These are phyloP conservation scores for Hypoxylon rubiginosum DNA, from an alignment of 2,329 filamentous ascomycete genomes.

Conservation along the genomic window DNA sequence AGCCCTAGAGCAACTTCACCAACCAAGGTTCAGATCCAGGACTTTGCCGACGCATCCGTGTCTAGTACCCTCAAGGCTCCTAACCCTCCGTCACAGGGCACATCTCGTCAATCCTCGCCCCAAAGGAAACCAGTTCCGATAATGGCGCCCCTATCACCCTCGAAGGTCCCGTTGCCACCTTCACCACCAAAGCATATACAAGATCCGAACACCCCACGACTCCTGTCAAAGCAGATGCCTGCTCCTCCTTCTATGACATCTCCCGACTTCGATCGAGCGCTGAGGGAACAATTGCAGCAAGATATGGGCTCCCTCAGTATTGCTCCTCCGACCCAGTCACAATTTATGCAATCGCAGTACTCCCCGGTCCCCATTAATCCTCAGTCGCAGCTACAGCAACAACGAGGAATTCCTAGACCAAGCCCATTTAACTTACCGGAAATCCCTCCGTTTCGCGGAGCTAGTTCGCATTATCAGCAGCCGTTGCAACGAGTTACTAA, in stretches of 20 bases:
- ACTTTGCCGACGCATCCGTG: constrained; percentile 59
- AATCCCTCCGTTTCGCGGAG: constrained; percentile 68
- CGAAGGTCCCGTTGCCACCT: constrained; percentile 71
- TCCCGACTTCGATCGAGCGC: constrained; percentile 70
- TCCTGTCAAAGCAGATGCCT: constrained; percentile 61
- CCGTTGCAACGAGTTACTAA: constrained; percentile 43
- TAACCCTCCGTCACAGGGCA: constrained; percentile 59
- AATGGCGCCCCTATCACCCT: constrained; percentile 62
- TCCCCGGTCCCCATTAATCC: constrained; percentile 48
- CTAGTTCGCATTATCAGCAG: constrained; percentile 48
- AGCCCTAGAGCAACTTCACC: constrained; percentile 65
- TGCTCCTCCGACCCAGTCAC: constrained; percentile 49
- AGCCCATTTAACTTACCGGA: constrained; percentile 63
- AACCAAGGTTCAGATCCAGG: constrained; percentile 62
- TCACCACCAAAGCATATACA: constrained; percentile 66
- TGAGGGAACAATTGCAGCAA: constrained; percentile 73
- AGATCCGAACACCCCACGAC: constrained; percentile 62
- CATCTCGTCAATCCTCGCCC: constrained; percentile 71
- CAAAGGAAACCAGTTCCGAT: constrained; percentile 67
- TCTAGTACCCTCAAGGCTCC: constrained; percentile 68
- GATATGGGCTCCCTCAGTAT: constrained; percentile 72
- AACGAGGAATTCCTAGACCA: constrained; percentile 56
- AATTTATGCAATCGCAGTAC: constrained; percentile 41
- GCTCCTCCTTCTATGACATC: constrained; percentile 64
- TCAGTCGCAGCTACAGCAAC: constrained; percentile 55